Evolutionary conservation across 2,329 filamentous ascomycete species (phyloP).

Genomic region (Colletotrichum theobromicola): DNA sequence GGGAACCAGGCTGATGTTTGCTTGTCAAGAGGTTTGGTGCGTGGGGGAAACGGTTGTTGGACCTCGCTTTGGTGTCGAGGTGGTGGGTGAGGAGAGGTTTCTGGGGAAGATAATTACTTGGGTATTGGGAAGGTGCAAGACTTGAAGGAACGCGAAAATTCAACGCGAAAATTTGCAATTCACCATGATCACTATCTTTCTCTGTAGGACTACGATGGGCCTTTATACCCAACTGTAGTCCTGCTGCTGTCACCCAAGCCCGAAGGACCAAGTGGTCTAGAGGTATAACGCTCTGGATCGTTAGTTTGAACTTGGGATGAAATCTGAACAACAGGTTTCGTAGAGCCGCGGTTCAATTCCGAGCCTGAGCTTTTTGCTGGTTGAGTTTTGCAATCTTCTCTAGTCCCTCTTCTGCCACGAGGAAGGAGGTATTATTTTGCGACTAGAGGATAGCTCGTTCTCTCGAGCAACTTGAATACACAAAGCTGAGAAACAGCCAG

Average conservation of each 20-base stretch:
- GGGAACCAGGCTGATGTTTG: not conserved
- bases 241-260: not conserved
- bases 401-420: not conserved
- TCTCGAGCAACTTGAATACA: not conserved
- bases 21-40: not conserved
- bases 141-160: not conserved
- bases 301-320: conserved; percentile 1
- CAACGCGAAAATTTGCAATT: not conserved
- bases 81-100: not conserved
- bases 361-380: not conserved
- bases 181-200: not conserved
- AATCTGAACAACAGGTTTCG: not conserved
- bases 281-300: not conserved
- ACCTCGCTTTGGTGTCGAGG: not conserved
- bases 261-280: not conserved
- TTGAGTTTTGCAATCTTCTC: not conserved
- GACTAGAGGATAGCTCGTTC: not conserved
- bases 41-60: not conserved
- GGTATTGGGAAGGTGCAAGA: not conserved
- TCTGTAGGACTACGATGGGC: not conserved
- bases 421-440: not conserved
- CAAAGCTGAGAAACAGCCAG: not conserved
- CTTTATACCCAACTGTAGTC: not conserved
- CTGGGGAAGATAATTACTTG: not conserved
- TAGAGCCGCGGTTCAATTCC: not conserved